A percentile compares a stretch with the other conserved stretches of the same genome.
phyloP scores from a whole-genome alignment of 305 asterid genomes.

The Nicotiana rustica region DNA sequence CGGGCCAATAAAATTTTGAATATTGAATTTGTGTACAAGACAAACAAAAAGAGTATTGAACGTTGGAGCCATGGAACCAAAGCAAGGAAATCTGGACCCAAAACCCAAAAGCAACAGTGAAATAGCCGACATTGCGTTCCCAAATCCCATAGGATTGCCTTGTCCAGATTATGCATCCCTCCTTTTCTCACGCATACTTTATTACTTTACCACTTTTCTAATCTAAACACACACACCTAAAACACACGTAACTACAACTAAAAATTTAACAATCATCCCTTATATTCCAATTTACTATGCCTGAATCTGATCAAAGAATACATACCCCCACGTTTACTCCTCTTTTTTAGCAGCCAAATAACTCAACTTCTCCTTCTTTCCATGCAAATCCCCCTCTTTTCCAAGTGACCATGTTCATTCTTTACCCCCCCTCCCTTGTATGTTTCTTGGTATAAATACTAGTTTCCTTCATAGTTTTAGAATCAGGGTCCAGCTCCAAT shows the following conservation, averaged over 20 bases:
- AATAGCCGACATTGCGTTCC: constrained; percentile 52
- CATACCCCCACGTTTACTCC: constrained; percentile 45
- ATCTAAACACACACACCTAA: constrained; percentile 34
- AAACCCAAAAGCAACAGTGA: constrained; percentile 8
- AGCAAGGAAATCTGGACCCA: background rate
- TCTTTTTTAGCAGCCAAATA: constrained; percentile 28
- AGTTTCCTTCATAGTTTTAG: constrained; percentile 33
- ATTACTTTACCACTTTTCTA: constrained; percentile 49
- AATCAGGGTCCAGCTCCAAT: constrained; percentile 81
- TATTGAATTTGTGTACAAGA: background rate
- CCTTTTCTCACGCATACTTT: constrained; percentile 51
- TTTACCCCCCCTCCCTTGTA: background rate
- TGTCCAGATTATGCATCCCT: constrained; percentile 54
- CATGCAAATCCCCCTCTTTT: constrained; percentile 67
- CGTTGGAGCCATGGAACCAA: background rate
- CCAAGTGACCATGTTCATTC: constrained; percentile 57
- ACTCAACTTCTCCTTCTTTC: constrained; percentile 40
- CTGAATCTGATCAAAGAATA: constrained; percentile 19
- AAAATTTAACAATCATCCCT: constrained; percentile 45
- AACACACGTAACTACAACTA: constrained; percentile 34
- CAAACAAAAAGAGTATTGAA: background rate
- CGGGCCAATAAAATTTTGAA: background rate
- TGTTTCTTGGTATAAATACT: constrained; percentile 55
- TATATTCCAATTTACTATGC: constrained; percentile 43
- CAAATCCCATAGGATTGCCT: constrained; percentile 53